A percentile compares a stretch with the other conserved stretches of the same genome.
phyloP scores from a whole-genome alignment of 1,284 basidiomycete species.

The Phylloboletellus chloephorus region DNA sequence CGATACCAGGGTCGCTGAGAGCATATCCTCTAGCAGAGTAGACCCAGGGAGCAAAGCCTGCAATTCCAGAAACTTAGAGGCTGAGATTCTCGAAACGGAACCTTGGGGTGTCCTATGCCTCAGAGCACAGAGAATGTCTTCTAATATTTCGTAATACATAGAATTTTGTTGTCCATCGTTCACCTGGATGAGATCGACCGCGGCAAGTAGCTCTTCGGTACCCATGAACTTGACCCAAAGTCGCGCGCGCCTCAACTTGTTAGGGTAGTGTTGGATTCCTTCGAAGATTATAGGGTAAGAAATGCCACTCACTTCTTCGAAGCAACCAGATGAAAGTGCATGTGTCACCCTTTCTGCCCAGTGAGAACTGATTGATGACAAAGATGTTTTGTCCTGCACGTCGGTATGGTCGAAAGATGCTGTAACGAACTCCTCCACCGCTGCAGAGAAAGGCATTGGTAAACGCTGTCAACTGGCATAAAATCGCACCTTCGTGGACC shows the following conservation, averaged over 20 bases:
- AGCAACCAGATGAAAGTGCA: conserved; percentile 13
- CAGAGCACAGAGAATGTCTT: conserved; percentile 27
- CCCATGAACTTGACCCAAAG: conserved; percentile 49
- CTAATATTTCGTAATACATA: conserved; percentile 27
- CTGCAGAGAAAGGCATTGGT: conserved; percentile 20
- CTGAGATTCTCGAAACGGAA: conserved; percentile 22
- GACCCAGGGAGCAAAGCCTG: conserved; percentile 35
- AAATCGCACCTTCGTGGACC: conserved; percentile 33
- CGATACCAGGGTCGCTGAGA: conserved; percentile 39
- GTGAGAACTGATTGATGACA: conserved; percentile 28
- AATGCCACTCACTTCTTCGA: conserved; percentile 16
- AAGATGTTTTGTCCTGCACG: conserved; percentile 24
- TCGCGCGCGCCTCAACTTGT: conserved; percentile 32
- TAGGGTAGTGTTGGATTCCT: neutral
- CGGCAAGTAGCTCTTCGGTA: conserved; percentile 33
- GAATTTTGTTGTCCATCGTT: conserved; percentile 23
- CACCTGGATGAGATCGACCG: conserved; percentile 31
- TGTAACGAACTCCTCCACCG: conserved; percentile 27
- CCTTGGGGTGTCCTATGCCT: conserved; percentile 12
- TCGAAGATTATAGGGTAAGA: neutral
- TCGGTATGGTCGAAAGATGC: conserved; percentile 21
- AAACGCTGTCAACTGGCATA: conserved; percentile 12
- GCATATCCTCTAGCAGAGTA: conserved; percentile 41
- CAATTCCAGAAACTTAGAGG: conserved; percentile 34
- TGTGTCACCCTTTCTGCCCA: conserved; percentile 27